phyloP scores from a whole-genome alignment of 306 rosid genomes.

The Malus fusca region DNA sequence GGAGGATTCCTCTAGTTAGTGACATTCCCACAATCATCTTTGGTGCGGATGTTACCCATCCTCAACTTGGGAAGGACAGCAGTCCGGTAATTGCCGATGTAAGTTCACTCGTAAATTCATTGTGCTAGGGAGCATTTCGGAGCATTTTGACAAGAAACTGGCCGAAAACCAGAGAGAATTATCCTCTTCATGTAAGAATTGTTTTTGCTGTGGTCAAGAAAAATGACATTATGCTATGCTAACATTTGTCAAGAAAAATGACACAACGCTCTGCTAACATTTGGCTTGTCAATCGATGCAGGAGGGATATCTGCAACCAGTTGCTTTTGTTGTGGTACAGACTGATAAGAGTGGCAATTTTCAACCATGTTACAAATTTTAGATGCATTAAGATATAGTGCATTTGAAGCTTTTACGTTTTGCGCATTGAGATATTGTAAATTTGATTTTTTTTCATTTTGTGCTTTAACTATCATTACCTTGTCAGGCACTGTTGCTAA shows the following conservation, averaged over 20 bases:
- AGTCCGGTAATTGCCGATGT: constrained; percentile 83
- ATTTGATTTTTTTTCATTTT: too few species aligned
- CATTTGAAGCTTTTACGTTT: not conserved
- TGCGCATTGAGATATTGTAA: not conserved
- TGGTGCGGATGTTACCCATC: constrained; percentile 86
- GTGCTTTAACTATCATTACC: not conserved
- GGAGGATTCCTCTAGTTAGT: constrained; percentile 39
- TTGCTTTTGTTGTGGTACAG: constrained; percentile 69
- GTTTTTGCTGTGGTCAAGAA: not conserved
- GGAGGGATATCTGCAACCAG: constrained; percentile 25
- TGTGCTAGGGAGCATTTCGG: not conserved
- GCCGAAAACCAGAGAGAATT: constrained; percentile 38
- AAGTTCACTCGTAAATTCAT: not conserved
- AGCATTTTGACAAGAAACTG: constrained; percentile 31
- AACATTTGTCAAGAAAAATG: not conserved
- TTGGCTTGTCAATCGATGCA: constrained; percentile 64
- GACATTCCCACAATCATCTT: constrained; percentile 61
- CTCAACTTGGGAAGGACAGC: constrained; percentile 57
- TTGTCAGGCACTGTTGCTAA: constrained; percentile 66
- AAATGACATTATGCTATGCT: not conserved
- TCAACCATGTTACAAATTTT: constrained; percentile 9
- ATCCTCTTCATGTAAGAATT: constrained; percentile 63
- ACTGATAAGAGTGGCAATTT: constrained; percentile 1
- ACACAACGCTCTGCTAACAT: too few species aligned
- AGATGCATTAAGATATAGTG: too few species aligned